Evolutionary conservation across 2,329 filamentous ascomycete species (phyloP).

Genomic region (Colletotrichum lini): DNA sequence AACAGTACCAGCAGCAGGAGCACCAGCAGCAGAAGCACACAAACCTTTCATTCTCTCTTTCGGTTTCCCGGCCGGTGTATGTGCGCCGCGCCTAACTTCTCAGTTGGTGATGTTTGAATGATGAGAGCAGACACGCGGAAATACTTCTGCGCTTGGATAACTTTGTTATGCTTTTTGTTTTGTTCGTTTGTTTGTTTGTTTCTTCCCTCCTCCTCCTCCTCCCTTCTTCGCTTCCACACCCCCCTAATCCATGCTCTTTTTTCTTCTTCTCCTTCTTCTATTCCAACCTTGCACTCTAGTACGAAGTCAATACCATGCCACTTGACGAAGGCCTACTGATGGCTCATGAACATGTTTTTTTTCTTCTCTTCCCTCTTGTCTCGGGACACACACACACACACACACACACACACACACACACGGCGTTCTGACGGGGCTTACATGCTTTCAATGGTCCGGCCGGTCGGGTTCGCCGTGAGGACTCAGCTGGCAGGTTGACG

Average conservation of each 20-base stretch:
- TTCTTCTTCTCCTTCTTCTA: neutral
- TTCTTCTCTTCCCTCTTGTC: neutral
- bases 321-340: neutral
- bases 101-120: neutral
- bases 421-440: slow-evolving; percentile 7
- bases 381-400: neutral
- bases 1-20: neutral
- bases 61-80: neutral
- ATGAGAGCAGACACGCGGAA: neutral
- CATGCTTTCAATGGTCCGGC: slow-evolving; percentile 11
- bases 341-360: neutral
- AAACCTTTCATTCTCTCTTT: slow-evolving; percentile 2
- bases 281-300: neutral
- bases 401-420: neutral
- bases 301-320: neutral
- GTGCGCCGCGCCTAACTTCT: neutral
- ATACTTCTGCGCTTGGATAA: neutral
- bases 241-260: too few species aligned
- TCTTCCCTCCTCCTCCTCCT: too few species aligned
- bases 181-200: too few species aligned
- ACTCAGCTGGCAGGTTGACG: neutral
- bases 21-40: neutral
- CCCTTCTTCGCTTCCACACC: too few species aligned
- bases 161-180: too few species aligned
- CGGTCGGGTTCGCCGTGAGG: neutral